Conservation (phyloP, 768 basidiomycete genomes). For the Chalciporus sphaerocephalus region DNA sequence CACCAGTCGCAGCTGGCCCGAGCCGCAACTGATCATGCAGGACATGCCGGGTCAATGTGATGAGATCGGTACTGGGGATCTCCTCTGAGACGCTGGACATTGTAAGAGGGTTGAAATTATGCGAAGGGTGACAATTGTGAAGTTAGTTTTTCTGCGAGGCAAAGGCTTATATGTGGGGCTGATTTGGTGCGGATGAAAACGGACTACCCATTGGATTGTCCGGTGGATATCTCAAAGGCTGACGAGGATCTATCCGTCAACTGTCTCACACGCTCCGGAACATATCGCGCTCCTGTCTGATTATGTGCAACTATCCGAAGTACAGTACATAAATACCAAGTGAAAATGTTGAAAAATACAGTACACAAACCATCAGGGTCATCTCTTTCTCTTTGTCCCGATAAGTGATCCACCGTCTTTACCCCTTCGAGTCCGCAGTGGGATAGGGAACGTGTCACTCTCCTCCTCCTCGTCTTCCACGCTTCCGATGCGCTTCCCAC, state of each 20-base stretch:
- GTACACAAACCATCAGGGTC: constrained; percentile 17
- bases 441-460: constrained; percentile 63
- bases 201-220: constrained; percentile 11
- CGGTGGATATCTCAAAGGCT: constrained; percentile 6
- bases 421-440: constrained; percentile 64
- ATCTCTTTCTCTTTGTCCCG: constrained; percentile 68
- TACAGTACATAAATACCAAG: constrained; percentile 9
- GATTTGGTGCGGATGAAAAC: constrained; percentile 17
- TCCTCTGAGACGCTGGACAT: constrained; percentile 45
- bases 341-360: constrained; percentile 1
- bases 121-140: background rate
- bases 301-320: constrained; percentile 17
- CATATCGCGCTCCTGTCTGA: constrained; percentile 9
- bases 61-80: constrained; percentile 76
- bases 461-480: constrained; percentile 66
- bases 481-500: constrained; percentile 16
- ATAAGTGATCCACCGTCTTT: constrained; percentile 43
- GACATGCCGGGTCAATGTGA: constrained; percentile 93
- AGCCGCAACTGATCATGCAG: constrained; percentile 79
- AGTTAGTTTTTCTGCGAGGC: background rate
- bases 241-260: background rate
- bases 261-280: constrained; percentile 28
- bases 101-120: constrained; percentile 3
- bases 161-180: constrained; percentile 11
- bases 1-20: constrained; percentile 82